Evolutionary conservation across 2,329 filamentous ascomycete species (phyloP).

Genomic region (Dactylonectria estremocensis): DNA sequence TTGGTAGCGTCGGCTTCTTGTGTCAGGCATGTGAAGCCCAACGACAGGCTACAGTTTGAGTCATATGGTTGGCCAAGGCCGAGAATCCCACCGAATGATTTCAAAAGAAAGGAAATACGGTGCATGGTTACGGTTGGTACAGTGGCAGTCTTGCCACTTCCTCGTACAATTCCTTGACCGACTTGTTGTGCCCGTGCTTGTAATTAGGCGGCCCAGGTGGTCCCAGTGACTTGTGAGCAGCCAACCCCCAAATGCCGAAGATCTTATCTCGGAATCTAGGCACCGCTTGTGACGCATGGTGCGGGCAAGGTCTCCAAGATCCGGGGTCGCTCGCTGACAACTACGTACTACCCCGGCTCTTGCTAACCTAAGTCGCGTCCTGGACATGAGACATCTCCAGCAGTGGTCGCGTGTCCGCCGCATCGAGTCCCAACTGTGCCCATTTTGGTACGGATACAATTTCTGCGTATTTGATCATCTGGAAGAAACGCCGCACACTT

Average conservation of each 20-base stretch:
- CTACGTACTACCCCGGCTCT: not conserved
- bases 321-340: not conserved
- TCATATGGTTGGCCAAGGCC: no score
- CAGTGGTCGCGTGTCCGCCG: conserved; percentile 1
- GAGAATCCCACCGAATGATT: no score
- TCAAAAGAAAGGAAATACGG: no score
- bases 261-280: conserved; percentile 6
- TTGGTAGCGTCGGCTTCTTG: no score
- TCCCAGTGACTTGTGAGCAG: no score
- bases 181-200: conserved; percentile 1
- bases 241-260: conserved; percentile 1
- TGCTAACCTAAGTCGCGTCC: not conserved
- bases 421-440: not conserved
- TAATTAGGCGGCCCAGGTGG: not conserved
- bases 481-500: not conserved
- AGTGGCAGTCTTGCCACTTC: conserved; percentile 3
- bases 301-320: conserved; percentile 3
- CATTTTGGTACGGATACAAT: conserved; percentile 7
- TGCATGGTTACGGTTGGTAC: no score
- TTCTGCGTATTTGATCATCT: conserved; percentile 9
- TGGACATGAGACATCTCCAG: conserved; percentile 3
- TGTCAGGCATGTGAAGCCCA: no score
- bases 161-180: conserved; percentile 2
- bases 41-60: no score
- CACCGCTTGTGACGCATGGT: not conserved